Conservation (phyloP, 106 monocot genomes). For the Apostasia ramifera region DNA sequence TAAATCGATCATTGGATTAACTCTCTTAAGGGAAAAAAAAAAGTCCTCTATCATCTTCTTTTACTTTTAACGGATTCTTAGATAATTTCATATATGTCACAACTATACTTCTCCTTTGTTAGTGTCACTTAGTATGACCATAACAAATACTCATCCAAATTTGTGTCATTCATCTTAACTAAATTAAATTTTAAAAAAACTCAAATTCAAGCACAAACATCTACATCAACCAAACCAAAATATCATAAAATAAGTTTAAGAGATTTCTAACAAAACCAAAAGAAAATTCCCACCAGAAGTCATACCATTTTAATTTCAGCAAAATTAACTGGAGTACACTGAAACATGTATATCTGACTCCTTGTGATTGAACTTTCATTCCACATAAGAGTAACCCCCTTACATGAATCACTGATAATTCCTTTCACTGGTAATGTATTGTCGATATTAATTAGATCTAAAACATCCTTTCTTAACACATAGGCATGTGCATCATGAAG, state of each 20-base stretch:
- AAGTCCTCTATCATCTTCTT: too few species aligned
- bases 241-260: neutral
- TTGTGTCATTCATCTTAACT: too few species aligned
- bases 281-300: neutral
- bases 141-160: too few species aligned
- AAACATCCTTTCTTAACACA: slow-evolving; percentile 7
- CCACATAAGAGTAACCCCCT: neutral
- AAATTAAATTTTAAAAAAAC: neutral
- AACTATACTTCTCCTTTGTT: too few species aligned
- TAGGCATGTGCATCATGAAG: slow-evolving; percentile 4
- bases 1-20: too few species aligned
- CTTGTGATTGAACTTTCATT: neutral
- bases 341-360: neutral
- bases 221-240: neutral
- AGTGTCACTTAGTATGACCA: too few species aligned
- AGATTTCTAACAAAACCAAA: neutral
- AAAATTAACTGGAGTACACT: slow-evolving; percentile 6
- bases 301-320: slow-evolving; percentile 20
- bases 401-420: slow-evolving; percentile 10
- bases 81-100: too few species aligned
- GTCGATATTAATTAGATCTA: neutral
- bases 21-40: too few species aligned
- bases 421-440: neutral
- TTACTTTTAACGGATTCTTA: too few species aligned
- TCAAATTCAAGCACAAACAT: neutral